Evolutionary conservation across 2,329 filamentous ascomycete species (phyloP), one percentile per base, ranked within the genome.

Genomic region (Hirsutella rhossiliensis): DNA sequence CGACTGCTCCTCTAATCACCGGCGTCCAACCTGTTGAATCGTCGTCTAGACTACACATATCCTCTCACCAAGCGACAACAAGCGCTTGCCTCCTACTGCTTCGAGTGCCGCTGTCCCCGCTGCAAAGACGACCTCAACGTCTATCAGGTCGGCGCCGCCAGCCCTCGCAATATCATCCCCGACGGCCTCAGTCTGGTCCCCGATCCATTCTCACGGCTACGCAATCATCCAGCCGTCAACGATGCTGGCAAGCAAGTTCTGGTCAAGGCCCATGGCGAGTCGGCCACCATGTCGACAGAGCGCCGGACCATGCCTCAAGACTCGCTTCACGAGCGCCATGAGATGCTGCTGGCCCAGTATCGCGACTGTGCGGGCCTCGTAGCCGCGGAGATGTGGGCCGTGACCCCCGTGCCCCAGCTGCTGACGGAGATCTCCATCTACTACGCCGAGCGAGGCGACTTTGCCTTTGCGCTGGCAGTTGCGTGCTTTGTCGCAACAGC

Each of bases 71-170:
- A 61, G 37, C 66, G 76, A 41, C 63, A 60, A 41, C 50, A 64
- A 41, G 63, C 64, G 0, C 61, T 79, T 6, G 53, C 55, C 20
- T 60, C 65, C 11, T 80, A 78, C 52, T 66, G 69, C 50, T 80
- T 80, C 49, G 51, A 60, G 8, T 80, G 76, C 51, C 48, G 45
- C 18, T 80, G 76, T 46, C 54, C 48, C 12, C 67, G 73, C 29
- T 80, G 76, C 53, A 54, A 52, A 11, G 57, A 67, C 13, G 65
- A 79, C 50, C 58, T 78, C 19, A 69, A 73, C 45, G 63, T 75
- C 38, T 79, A 79, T 50, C 64, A 76, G 45, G 68, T 72, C 29
- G 72, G 67, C 54, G 59, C 63, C 43, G 42, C 34, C 3, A 70
- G 65, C 12, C 64, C 67, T 3, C 53, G 60, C 44, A n/a, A 13